Base-by-base conservation (phyloP, 495 filamentous ascomycete genomes). In the Aspergillus bridgeri region DNA sequence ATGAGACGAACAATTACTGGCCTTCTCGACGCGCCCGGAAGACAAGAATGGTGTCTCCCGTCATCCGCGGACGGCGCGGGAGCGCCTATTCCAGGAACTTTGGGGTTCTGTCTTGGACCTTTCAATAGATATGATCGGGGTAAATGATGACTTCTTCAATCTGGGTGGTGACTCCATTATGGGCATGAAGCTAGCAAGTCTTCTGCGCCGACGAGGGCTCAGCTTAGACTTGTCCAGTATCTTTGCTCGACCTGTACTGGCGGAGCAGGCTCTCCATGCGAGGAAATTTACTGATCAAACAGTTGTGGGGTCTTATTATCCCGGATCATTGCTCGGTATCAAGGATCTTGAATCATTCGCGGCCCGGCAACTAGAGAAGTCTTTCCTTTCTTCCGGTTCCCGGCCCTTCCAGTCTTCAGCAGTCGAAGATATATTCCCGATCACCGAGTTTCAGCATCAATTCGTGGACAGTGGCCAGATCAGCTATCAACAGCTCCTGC, bases 91-190 rank as follows among this genome's bases (percentile, higher is more conserved):
- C n/a, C n/a, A n/a, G n/a, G n/a, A n/a, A n/a, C n/a, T n/a, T n/a
- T n/a, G n/a, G n/a, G n/a, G n/a, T n/a, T n/a, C n/a, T n/a, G n/a
- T n/a, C n/a, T n/a, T n/a, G n/a, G n/a, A n/a, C n/a, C n/a, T n/a
- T n/a, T n/a, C n/a, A n/a, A n/a, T n/a, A n/a, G n/a, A n/a, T n/a
- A n/a, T n/a, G n/a, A n/a, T n/a, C n/a, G n/a, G n/a, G n/a, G n/a
- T n/a, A n/a, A n/a, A n/a, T n/a, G n/a, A n/a, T n/a, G n/a, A n/a
- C n/a, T n/a, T n/a, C n/a, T n/a, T n/a, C n/a, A n/a, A n/a, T n/a
- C n/a, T n/a, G n/a, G n/a, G n/a, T n/a, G n/a, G n/a, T n/a, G 53
- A 60, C 29, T 38, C 21, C 25, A 56, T 60, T 17, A 42, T 9
- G 13, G 59, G 53, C 0, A 60, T 60, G 53, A 46, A 53, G 24